Percentiles rank a stretch among this genome's conserved stretches.
phyloP scores from a whole-genome alignment of 192 early-diverging fungal species.

The Gamsiella multidivaricata region DNA sequence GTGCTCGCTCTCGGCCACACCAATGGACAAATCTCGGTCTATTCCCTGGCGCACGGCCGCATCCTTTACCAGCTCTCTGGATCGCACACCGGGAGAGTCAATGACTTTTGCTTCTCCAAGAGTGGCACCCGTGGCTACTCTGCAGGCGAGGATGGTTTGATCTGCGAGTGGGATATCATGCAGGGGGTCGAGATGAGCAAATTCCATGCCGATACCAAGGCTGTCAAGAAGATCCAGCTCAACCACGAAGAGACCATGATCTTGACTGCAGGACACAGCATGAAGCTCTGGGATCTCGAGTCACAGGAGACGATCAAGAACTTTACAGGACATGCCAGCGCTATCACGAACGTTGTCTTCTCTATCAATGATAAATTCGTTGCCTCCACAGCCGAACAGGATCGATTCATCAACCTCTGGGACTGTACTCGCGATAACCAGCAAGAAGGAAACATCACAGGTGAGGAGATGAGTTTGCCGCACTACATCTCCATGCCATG shows the following conservation, averaged over 20 bases:
- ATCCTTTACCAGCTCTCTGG: constrained; percentile 57
- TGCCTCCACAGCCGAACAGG: constrained; percentile 60
- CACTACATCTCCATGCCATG: too few relatives aligned
- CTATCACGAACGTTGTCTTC: constrained; percentile 61
- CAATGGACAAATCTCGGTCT: constrained; percentile 61
- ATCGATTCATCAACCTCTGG: constrained; percentile 69
- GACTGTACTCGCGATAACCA: constrained; percentile 55
- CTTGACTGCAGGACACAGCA: constrained; percentile 63
- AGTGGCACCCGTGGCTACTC: constrained; percentile 61
- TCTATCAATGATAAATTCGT: constrained; percentile 60
- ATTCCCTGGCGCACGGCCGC: constrained; percentile 60
- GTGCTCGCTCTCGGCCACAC: constrained; percentile 64
- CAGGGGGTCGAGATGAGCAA: constrained; percentile 61
- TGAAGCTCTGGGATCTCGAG: constrained; percentile 65
- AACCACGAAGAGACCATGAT: constrained; percentile 64
- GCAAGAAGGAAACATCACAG: constrained; percentile 55
- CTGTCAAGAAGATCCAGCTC: constrained; percentile 58
- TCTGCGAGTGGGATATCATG: constrained; percentile 67
- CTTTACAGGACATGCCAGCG: constrained; percentile 66
- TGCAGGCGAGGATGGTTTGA: constrained; percentile 58
- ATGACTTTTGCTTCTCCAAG: constrained; percentile 62
- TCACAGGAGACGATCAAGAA: constrained; percentile 58
- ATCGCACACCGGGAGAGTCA: constrained; percentile 59
- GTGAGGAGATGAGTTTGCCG: constrained; percentile 20
- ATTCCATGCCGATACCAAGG: constrained; percentile 63